These are phyloP conservation scores for Comarum palustre DNA, from an alignment of 306 rosid species.

Conservation along the genomic window DNA sequence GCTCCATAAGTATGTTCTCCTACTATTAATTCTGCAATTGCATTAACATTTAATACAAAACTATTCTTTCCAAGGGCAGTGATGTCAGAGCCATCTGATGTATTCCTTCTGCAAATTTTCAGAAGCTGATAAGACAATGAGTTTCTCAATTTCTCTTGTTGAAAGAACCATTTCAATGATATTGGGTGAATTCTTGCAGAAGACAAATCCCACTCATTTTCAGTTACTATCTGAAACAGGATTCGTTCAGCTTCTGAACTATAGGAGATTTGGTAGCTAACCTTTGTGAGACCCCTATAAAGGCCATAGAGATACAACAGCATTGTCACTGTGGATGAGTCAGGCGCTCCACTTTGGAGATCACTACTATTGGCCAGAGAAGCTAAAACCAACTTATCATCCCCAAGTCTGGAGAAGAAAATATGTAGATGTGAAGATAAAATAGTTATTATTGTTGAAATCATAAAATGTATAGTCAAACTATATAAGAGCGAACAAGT, in stretches of 20 bases:
- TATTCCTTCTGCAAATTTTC: constrained; percentile 57
- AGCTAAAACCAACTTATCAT: constrained; percentile 77
- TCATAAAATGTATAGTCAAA: background rate
- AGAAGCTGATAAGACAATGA: constrained; percentile 61
- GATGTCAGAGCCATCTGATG: constrained; percentile 33
- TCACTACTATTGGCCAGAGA: constrained; percentile 59
- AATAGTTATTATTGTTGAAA: constrained; percentile 6
- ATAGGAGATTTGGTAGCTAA: constrained; percentile 52
- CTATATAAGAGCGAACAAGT: constrained; percentile 2
- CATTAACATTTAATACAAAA: constrained; percentile 41
- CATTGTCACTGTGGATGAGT: constrained; percentile 44
- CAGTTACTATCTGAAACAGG: constrained; percentile 56
- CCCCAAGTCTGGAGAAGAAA: constrained; percentile 67
- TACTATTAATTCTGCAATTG: constrained; percentile 66
- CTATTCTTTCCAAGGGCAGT: constrained; percentile 30
- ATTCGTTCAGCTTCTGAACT: constrained; percentile 74
- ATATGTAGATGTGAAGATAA: constrained; percentile 27
- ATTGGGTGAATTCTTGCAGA: constrained; percentile 62
- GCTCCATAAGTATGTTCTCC: constrained; percentile 69
- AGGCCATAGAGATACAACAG: constrained; percentile 71
- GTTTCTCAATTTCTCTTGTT: constrained; percentile 61
- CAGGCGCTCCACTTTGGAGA: constrained; percentile 34
- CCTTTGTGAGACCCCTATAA: constrained; percentile 59
- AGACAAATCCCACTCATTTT: constrained; percentile 66
- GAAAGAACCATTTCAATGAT: constrained; percentile 86